Base-by-base conservation (phyloP, 306 rosid genomes). In the Begonia loranthoides region DNA sequence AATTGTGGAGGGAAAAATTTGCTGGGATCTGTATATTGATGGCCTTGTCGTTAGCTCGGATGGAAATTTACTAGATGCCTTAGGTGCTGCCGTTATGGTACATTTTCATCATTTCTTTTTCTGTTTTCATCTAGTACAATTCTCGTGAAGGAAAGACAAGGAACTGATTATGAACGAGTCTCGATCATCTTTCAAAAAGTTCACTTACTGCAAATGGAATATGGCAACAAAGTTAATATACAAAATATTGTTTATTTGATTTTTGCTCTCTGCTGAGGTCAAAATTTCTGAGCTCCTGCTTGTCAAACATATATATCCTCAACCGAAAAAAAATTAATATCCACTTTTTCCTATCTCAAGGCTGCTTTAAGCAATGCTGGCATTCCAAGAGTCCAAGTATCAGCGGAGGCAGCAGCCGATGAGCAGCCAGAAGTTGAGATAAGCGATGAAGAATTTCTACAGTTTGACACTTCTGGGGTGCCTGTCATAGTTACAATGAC, bases 71-170 rank as follows among this genome's bases (percentile, higher is more conserved):
- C 75, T 89, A 64, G 97, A 89, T 58, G 82, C 93, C 51, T 64
- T 84, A 6, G 84, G 89, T 9, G 93, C 97, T 66, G 93, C 97
- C 54, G 75, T 89, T 55, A 89, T 84, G 97, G 97, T 88, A 75
- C 41, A 17, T 59, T 53, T 41, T 49, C 53, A 58, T 53, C 17
- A 14, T 6, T n/a, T n/a, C n/a, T 15, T 48, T 33, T 10, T 15
- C 4, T 28, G 12, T 54, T 40, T 8, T 48, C 17, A 5, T 19
- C 3, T n/a, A n/a, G 28, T 8, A 13, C 17, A 21, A n/a, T 40
- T 22, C 34, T 33, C 38, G 10, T 28, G 21, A 24, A 19, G 22
- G 22, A 19, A 19, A 19, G 22, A 19, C 22, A 19, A 19, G 22
- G 22, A 19, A 19, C 22, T 19, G 22, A 19, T 19, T 19, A 1